Evolutionary conservation across 495 filamentous ascomycete species (phyloP), one percentile per base, ranked within the genome.

Genomic region (Trichoderma reesei): DNA sequence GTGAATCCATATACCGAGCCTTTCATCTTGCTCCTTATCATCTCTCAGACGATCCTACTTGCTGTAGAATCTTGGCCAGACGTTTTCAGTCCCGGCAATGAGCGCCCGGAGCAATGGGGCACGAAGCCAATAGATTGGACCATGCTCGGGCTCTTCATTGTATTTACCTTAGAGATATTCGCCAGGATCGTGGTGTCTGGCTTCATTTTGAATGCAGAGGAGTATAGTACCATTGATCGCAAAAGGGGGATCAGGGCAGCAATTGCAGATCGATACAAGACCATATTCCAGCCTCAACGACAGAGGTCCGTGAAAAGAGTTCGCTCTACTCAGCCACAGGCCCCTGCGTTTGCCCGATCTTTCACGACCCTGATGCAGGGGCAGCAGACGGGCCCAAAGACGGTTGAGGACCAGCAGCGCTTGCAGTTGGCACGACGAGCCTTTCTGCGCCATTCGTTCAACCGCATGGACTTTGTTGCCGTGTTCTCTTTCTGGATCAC

Each of bases 401-500:
- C 90, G 64, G 79, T 86, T 62, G 83, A 91, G 60, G 90, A 96
- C 66, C 89, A 91, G 70, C 88, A 90, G 70, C 89, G 93, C 61
- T 76, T 87, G 63, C 85, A 92, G 62, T 83, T 99, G 63, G 94
- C 94, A 38, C 86, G 92, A 64, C 86, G 94, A 64, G 94, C 94
- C 5, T 98, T 96, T 72, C 80, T 99, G 61, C 86, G 94, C 37
- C 94, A 99, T 70, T 89, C 88, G 10, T 98, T 98, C 78, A 98
- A 97, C 72, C 85, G 94, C 63, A 80, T 98, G 3, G 94, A 99
- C 73, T 97, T 98, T 76, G 76, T 99, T 41, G 95, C 94, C 5
- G 88, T 99, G n/a, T 80, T 93, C n/a, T 87, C 92, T 6, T 98
- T 89, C 74, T 99, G 94, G 94, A 86, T 96, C 56, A 85, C 90